These are phyloP conservation scores for Globisporangium nodosum DNA, from an alignment of 352 stramenopile genomes.

Conservation along the genomic window DNA sequence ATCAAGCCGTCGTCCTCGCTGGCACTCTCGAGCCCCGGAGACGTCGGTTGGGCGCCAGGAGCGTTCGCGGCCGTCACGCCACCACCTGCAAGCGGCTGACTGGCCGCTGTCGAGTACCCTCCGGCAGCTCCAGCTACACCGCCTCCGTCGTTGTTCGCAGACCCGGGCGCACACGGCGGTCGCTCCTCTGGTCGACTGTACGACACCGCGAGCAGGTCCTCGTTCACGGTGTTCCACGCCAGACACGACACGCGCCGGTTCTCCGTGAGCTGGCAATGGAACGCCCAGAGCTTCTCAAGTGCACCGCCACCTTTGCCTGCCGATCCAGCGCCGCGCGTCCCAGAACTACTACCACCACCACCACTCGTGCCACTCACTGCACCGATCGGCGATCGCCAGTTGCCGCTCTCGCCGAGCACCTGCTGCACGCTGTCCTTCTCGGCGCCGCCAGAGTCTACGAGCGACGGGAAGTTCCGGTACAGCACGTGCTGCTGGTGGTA, in stretches of 20 bases:
- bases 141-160: no score
- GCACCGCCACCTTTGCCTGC: slow-evolving; percentile 7
- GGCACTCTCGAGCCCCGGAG: neutral
- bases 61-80: neutral
- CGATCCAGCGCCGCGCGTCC: slow-evolving; percentile 3
- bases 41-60: no score
- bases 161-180: no score
- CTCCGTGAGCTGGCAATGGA: slow-evolving; percentile 56
- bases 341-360: slow-evolving; percentile 3
- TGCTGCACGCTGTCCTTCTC: slow-evolving; percentile 4
- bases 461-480: slow-evolving; percentile 73
- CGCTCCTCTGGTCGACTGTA: slow-evolving; percentile 43
- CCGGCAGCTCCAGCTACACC: slow-evolving; percentile 1
- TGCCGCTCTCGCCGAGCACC: slow-evolving; percentile 6
- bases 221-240: slow-evolving; percentile 82
- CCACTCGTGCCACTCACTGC: neutral
- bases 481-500: slow-evolving; percentile 81
- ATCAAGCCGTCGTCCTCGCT: slow-evolving; percentile 61
- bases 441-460: slow-evolving; percentile 7
- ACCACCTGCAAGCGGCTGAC: neutral
- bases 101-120: neutral
- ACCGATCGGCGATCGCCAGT: no score
- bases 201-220: slow-evolving; percentile 88
- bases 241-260: slow-evolving; percentile 65
- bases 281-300: slow-evolving; percentile 76